Percentiles rank a stretch among this genome's conserved stretches.
Evolutionary conservation across 1,139 yeast species (phyloP).

Genomic region (Pichia sp.): DNA sequence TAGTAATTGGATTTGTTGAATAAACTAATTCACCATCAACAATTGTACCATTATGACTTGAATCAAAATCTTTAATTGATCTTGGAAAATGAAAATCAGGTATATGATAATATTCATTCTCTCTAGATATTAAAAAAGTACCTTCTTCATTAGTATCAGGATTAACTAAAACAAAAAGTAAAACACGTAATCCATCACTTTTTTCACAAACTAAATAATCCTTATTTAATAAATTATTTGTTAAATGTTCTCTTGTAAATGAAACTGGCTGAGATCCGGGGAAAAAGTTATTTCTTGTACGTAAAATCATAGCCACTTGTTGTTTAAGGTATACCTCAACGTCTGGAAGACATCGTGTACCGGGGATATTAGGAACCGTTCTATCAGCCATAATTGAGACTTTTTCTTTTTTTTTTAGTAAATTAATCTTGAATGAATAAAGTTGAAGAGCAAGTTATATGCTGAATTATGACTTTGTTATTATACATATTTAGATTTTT

Average conservation of each 20-base stretch:
- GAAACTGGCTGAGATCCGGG: slow-evolving; percentile 97
- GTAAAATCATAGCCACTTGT: slow-evolving; percentile 64
- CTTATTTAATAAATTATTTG: slow-evolving; percentile 49
- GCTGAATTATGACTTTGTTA: too few species aligned
- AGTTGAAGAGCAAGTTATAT: too few species aligned
- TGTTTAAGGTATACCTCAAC: slow-evolving; percentile 62
- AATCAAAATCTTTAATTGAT: slow-evolving; percentile 45
- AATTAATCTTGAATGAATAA: too few species aligned
- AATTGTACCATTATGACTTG: slow-evolving; percentile 78
- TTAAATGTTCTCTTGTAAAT: slow-evolving; percentile 69
- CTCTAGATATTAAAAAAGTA: slow-evolving; percentile 77
- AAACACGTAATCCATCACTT: slow-evolving; percentile 85
- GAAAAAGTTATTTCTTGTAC: slow-evolving; percentile 46
- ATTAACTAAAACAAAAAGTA: slow-evolving; percentile 61
- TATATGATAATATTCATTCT: slow-evolving; percentile 74
- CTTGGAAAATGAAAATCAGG: slow-evolving; percentile 81
- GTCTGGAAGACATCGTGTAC: slow-evolving; percentile 63
- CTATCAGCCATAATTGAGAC: slow-evolving; percentile 36
- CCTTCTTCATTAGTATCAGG: slow-evolving; percentile 69
- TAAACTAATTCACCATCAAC: slow-evolving; percentile 87
- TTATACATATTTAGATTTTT: too few species aligned
- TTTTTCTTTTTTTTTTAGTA: neutral
- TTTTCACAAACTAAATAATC: slow-evolving; percentile 94
- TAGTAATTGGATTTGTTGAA: slow-evolving; percentile 43
- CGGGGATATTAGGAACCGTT: slow-evolving; percentile 79